phyloP scores from a whole-genome alignment of 768 basidiomycete species.

The Pleurotus ostreatus region DNA sequence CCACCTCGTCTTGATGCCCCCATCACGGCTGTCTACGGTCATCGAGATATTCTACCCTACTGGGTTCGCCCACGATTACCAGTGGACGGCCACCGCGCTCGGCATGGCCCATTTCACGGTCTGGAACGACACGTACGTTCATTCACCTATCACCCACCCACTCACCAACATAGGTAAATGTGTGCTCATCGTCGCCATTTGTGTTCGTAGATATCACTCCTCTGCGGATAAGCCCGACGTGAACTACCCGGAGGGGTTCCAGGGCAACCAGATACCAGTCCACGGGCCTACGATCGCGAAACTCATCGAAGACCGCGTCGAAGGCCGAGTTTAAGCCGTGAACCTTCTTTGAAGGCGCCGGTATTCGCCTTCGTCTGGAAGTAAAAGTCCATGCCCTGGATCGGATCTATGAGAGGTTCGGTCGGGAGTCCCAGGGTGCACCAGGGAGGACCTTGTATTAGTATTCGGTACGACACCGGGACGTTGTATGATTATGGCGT shows the following conservation, averaged over 20 bases:
- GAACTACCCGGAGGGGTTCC: conserved; percentile 82
- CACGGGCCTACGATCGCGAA: conserved; percentile 59
- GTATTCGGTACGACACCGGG: no score
- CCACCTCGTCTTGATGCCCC: conserved; percentile 80
- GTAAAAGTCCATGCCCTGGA: no score
- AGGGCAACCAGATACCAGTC: conserved; percentile 72
- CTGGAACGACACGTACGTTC: conserved; percentile 72
- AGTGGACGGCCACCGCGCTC: conserved; percentile 73
- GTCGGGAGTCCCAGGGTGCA: no score
- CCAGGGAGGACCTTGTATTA: no score
- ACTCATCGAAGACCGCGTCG: conserved; percentile 66
- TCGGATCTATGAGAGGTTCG: no score
- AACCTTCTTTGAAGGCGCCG: no score
- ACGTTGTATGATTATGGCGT: no score
- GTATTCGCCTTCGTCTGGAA: no score
- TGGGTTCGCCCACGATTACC: conserved; percentile 84
- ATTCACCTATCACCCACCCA: background rate
- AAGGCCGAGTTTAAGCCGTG: conserved; percentile 7
- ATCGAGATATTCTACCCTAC: conserved; percentile 81
- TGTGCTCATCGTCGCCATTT: conserved; percentile 5
- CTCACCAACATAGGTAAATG: background rate
- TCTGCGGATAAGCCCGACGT: conserved; percentile 40
- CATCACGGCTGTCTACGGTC: conserved; percentile 69
- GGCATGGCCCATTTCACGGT: conserved; percentile 75
- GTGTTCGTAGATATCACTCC: conserved; percentile 26